Conservation (phyloP, 139 green algal species). For the Chlamydomonas schloesseri region DNA sequence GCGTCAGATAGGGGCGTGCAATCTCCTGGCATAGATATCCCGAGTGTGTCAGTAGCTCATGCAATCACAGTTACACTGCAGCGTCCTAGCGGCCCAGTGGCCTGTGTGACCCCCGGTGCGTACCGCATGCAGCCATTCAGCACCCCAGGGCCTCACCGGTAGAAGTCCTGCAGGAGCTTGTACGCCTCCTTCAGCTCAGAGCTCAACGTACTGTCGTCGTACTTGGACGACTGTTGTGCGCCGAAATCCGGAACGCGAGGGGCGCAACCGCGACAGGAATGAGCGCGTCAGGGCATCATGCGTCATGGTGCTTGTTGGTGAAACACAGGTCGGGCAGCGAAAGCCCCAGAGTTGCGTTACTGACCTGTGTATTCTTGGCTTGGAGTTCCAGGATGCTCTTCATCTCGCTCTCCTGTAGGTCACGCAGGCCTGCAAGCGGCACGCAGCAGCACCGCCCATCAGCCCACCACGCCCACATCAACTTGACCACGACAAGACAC, state of each 20-base stretch:
- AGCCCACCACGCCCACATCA: background rate
- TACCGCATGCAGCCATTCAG: background rate
- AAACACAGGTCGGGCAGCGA: no score
- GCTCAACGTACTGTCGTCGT: conserved; percentile 3
- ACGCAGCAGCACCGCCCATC: background rate
- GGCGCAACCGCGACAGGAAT: no score
- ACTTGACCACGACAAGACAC: no score
- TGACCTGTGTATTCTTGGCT: conserved; percentile 41
- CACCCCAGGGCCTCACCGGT: background rate
- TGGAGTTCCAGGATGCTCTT: background rate
- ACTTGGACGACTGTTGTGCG: conserved; percentile 18
- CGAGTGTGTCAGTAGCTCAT: background rate
- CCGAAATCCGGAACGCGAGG: no score
- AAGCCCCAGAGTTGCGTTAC: no score
- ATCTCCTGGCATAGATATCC: background rate
- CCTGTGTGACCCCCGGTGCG: background rate
- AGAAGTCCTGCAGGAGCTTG: conserved; percentile 24
- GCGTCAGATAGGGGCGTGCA: background rate
- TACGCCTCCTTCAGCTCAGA: background rate
- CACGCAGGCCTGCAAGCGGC: conserved; percentile 10
- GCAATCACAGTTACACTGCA: background rate
- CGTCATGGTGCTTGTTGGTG: background rate
- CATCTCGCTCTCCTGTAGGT: conserved; percentile 20
- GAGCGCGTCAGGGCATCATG: no score
- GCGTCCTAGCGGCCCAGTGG: background rate